Evolutionary conservation across 1,284 basidiomycete species (phyloP), one percentile per base, ranked within the genome.

Genomic region (Tilletia walkeri): DNA sequence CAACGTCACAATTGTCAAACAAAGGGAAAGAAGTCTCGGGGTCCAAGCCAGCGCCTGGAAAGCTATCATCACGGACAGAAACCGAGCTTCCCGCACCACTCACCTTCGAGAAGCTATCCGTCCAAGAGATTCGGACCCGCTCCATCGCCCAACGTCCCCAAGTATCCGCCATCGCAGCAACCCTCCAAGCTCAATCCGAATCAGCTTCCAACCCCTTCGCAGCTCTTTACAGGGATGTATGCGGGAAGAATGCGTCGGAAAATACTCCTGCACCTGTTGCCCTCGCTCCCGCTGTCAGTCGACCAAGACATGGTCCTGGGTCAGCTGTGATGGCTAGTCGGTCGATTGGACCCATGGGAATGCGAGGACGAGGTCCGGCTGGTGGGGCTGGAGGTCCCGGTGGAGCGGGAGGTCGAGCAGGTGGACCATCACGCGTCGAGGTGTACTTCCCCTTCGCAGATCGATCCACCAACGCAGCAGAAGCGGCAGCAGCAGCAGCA

Each of bases 401-500:
- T 73, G 16, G 76, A 75, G 69, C 75, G 75, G 66, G 72, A 71
- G 34, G 71, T 72, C 10, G 74, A 73, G 6, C 75, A 74, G 24
- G 73, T 70, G 63, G 86, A 85, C 71, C 85, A 84, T 0, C 86
- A 86, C 71, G 78, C 18, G 89, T 96, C 65, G 88, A 88, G 63
- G 87, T 98, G 0, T 98, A 90, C 85, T 98, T 96, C 85, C 95
- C 95, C 0, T 90, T 63, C n/a, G 59, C 59, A 18, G 34, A 63
- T 36, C 30, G 36, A 38, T 10, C 91, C 79, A 91, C 92, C 3
- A 85, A 85, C 1, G 85, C 1, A 85, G 56, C 53, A 24, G 63
- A n/a, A 2, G 69, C 73, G 6, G 69, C 74, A 7, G 67, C 70
- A 48, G 10, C 47, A 1, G 30, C 67, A 68, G n/a, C n/a, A n/a